Base-by-base conservation (phyloP, 306 rosid species). In the Arachis hypogaea region DNA sequence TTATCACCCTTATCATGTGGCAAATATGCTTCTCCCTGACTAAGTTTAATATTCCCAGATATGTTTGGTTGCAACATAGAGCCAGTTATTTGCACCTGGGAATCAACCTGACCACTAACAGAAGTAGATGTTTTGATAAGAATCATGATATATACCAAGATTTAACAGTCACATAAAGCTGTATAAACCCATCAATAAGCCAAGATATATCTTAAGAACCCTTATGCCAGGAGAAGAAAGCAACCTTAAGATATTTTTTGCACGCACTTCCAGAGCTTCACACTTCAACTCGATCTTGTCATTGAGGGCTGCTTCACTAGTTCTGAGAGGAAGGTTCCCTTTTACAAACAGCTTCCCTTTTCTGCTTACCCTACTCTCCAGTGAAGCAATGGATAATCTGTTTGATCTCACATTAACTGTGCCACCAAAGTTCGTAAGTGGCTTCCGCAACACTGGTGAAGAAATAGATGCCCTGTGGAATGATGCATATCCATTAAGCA, bases 301-400 rank as follows among this genome's bases (percentile, higher is more conserved):
- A 56, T 80, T 82, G 16, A 71, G 87, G 71, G 86, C 78, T 78
- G 91, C 86, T 85, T 94, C 97, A 81, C 83, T 86, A 43, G 85
- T 82, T 86, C 93, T 85, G 68, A 94, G 98, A 44, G 97, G 98
- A 74, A 94, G 93, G 78, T 86, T 94, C 81, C 98, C 98, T 78
- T 89, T 94, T 54, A 94, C 78, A 47, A 83, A 79, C 73, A 94
- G 65, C 83, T 91, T 91, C 29, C 98, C 98, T 82, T 86, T 88
- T 86, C 95, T 80, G 82, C 96, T 75, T 73, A 94, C 84, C 79
- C 95, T 90, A 74, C 98, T 85, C 80, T 94, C 96, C 91, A 94
- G 71, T 12, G 93, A 91, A 56, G 87, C 60, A 74, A 94, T 85
- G 83, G 94, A 91, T 72, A 94, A 85, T 82, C 87, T 88, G 80